phyloP scores from a whole-genome alignment of 148 eudicot species.

The Gaultheria prostrata region DNA sequence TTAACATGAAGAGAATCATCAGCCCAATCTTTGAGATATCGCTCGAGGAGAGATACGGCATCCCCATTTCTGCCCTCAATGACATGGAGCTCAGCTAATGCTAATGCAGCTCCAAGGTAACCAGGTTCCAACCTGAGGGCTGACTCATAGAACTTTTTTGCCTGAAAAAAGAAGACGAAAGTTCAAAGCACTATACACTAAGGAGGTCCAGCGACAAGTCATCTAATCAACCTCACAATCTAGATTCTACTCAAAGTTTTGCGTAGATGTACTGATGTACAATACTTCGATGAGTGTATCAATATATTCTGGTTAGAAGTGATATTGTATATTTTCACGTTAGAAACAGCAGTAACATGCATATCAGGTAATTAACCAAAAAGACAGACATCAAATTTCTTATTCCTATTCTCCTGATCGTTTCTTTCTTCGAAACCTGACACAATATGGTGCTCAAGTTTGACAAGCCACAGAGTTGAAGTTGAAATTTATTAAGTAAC shows the following conservation, averaged over 20 bases:
- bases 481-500: too few species aligned
- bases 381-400: background rate
- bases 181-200: background rate
- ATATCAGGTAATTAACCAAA: background rate
- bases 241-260: background rate
- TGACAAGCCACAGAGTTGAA: background rate
- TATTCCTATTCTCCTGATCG: background rate
- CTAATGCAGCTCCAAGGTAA: conserved; percentile 94
- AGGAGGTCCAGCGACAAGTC: background rate
- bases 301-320: background rate
- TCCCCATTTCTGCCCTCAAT: conserved; percentile 92
- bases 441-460: background rate
- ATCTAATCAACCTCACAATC: background rate
- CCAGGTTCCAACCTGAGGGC: conserved; percentile 96
- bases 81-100: conserved; percentile 95
- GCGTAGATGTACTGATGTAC: background rate
- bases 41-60: conserved; percentile 85
- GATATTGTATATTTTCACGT: background rate
- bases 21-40: conserved; percentile 97
- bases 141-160: conserved; percentile 92
- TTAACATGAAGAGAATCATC: conserved; percentile 96
- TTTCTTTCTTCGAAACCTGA: background rate
- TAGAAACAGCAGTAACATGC: background rate
- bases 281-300: background rate
- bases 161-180: conserved; percentile 38